Conservation (phyloP, 768 basidiomycete species). For the Suillus paluster region DNA sequence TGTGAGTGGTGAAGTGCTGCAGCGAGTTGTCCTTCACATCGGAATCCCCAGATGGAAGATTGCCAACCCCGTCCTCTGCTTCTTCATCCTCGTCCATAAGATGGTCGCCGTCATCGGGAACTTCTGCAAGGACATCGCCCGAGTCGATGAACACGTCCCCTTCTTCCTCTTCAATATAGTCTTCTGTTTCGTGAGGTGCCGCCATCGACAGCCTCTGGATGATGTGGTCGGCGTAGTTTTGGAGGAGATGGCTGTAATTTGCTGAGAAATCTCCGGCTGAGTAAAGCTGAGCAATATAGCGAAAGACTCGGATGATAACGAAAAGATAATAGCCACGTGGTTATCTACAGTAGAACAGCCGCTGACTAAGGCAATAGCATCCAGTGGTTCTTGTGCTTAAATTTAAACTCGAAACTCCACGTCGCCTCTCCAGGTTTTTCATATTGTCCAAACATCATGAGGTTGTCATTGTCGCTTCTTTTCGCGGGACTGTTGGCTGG, state of each 20-base stretch:
- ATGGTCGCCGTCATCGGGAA: constrained; percentile 65
- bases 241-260: not conserved
- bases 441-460: constrained; percentile 51
- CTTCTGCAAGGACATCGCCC: constrained; percentile 68
- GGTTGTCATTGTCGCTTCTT: constrained; percentile 57
- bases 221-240: not conserved
- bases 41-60: constrained; percentile 45
- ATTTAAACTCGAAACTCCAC: constrained; percentile 29
- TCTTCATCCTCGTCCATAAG: constrained; percentile 78
- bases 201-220: constrained; percentile 19
- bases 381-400: not conserved
- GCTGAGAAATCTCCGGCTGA: constrained; percentile 33
- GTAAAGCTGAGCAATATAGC: constrained; percentile 15
- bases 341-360: constrained; percentile 4
- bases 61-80: constrained; percentile 49
- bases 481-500: constrained; percentile 57
- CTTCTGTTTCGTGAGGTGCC: constrained; percentile 44
- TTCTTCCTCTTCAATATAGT: constrained; percentile 44
- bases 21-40: constrained; percentile 64
- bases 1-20: constrained; percentile 71
- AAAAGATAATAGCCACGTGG: constrained; percentile 11
- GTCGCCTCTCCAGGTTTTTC: constrained; percentile 26
- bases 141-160: constrained; percentile 65
- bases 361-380: constrained; percentile 14
- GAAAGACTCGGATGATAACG: constrained; percentile 4